A percentile compares a stretch with the other conserved stretches of the same genome.
Evolutionary conservation across 805 yeast species (phyloP).

Genomic region (Myxozyma neglecta): DNA sequence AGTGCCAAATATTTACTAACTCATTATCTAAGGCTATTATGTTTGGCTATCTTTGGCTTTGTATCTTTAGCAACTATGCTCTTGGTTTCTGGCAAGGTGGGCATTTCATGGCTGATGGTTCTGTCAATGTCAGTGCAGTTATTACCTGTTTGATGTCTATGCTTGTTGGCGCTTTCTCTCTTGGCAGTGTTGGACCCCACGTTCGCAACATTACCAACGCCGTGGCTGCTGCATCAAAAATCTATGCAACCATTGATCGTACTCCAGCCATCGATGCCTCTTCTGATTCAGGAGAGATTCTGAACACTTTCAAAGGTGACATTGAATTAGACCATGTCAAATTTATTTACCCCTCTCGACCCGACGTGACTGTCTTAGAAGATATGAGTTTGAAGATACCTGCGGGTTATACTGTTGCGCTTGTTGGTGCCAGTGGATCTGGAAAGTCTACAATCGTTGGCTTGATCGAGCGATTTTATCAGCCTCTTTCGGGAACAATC

Average conservation of each 20-base stretch:
- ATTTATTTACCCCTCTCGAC: conserved; percentile 39
- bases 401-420: conserved; percentile 81
- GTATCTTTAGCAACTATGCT: conserved; percentile 71
- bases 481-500: conserved; percentile 51
- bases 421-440: conserved; percentile 83
- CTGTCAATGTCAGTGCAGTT: conserved; percentile 39
- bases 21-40: conserved; percentile 34
- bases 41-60: conserved; percentile 43
- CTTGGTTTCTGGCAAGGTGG: conserved; percentile 49
- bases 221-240: conserved; percentile 43
- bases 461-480: conserved; percentile 57
- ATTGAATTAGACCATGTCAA: conserved; percentile 34
- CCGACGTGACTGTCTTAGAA: conserved; percentile 36
- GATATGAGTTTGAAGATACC: conserved; percentile 46
- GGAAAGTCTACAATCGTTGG: conserved; percentile 51
- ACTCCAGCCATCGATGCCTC: conserved; percentile 42
- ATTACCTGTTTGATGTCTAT: conserved; percentile 38
- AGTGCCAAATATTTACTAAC: neutral
- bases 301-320: conserved; percentile 43
- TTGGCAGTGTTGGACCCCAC: conserved; percentile 46
- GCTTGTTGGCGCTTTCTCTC: conserved; percentile 41
- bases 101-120: conserved; percentile 40
- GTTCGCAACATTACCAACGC: conserved; percentile 43
- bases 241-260: conserved; percentile 47
- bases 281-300: conserved; percentile 33